phyloP scores from a whole-genome alignment of 805 yeast species.

The Lachancea lanzarotensis region DNA sequence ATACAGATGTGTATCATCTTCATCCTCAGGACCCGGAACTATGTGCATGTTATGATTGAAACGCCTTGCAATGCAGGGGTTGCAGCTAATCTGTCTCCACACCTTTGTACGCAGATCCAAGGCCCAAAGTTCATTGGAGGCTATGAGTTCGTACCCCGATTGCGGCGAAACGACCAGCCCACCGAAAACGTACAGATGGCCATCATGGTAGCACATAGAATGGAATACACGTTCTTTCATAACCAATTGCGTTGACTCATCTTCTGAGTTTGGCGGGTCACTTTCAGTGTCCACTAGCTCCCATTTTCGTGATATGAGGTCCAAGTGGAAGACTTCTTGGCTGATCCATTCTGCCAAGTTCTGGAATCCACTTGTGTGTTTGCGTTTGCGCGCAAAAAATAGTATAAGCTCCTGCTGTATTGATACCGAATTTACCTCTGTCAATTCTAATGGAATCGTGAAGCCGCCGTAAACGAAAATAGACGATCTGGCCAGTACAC shows the following conservation, averaged over 20 bases:
- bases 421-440: conserved; percentile 35
- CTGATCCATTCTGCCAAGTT: conserved; percentile 42
- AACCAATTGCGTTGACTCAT: not conserved
- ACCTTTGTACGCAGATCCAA: conserved; percentile 45
- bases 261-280: not conserved
- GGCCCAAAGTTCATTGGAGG: conserved; percentile 65
- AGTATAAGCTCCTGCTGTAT: conserved; percentile 36
- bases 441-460: conserved; percentile 48
- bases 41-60: conserved; percentile 48
- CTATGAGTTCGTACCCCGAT: conserved; percentile 34
- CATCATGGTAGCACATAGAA: conserved; percentile 45
- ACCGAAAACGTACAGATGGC: conserved; percentile 55
- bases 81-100: conserved; percentile 50
- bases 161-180: conserved; percentile 46
- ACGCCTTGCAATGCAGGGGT: conserved; percentile 36
- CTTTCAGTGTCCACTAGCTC: conserved; percentile 31
- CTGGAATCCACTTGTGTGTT: conserved; percentile 19
- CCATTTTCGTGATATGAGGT: conserved; percentile 57
- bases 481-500: conserved; percentile 50
- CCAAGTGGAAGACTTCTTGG: conserved; percentile 56
- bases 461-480: conserved; percentile 66
- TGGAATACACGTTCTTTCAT: conserved; percentile 46
- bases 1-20: conserved; percentile 28
- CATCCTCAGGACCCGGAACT: conserved; percentile 21
- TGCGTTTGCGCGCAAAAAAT: conserved; percentile 24